Base-by-base conservation (phyloP, 371 early-diverging fungal genomes). In the Rhizoclosmatium hyalinum region DNA sequence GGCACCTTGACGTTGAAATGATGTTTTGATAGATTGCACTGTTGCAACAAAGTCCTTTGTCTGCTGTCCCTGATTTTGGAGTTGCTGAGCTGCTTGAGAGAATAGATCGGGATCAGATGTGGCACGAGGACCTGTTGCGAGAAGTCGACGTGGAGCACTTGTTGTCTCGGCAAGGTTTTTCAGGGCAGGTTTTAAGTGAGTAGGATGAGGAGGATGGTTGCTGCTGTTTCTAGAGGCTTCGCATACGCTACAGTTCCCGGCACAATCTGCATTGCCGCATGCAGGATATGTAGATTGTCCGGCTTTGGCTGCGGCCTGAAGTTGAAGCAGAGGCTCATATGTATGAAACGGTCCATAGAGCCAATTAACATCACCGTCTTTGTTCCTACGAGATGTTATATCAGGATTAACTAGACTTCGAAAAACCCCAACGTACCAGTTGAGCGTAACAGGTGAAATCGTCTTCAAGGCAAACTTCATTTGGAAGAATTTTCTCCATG, bases 401-500 rank as follows among this genome's bases (percentile, higher is more conserved):
- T 62, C 21, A 8, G 63, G 17, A 32, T 32, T 32, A 32, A 32
- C 32, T 32, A 32, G 32, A 32, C 32, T 32, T 32, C 32, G 32
- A 32, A 32, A 32, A 32, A 32, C 32, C 32, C 32, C 32, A 32
- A 32, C 32, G 32, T 32, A 74, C 80, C 81, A 83, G 55, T 83
- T 78, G 45, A 83, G 66, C 0, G 56, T 42, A 3, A 64, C 72
- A 2, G 83, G 83, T 47, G 80, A 65, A 45, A 80, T 76, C 6
- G 78, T 80, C 50, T 56, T 19, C 2, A 83, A 71, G 17, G 75
- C 67, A 74, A 78, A 81, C 74, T 81, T 77, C 72, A 77, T 73
- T 56, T 83, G 83, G 58, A 83, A 81, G 74, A 81, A 83, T 68
- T 74, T 77, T 17, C 83, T 32, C 83, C 83, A 83, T 17, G 65